Evolutionary conservation across 345 rosid genomes (phyloP).

Genomic region (Citrus australasica): DNA sequence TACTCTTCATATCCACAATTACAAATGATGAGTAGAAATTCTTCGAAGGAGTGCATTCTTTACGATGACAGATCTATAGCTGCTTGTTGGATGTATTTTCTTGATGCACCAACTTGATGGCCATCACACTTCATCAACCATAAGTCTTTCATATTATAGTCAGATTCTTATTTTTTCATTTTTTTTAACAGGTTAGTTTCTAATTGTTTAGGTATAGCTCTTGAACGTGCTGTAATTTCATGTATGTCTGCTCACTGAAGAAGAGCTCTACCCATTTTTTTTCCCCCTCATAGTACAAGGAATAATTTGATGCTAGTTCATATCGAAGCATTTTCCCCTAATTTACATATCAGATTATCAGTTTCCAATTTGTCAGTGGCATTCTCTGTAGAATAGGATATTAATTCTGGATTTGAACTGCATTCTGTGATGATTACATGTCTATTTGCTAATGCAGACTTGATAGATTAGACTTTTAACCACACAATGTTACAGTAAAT

Average conservation of each 20-base stretch:
- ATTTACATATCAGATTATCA: neutral
- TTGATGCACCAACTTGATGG: conserved; percentile 1
- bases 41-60: neutral
- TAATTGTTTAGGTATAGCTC: neutral
- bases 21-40: conserved; percentile 12
- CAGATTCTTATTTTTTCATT: neutral
- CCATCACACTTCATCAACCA: neutral
- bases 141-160: neutral
- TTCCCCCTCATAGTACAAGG: neutral
- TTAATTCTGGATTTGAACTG: neutral
- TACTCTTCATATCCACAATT: conserved; percentile 4
- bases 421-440: too few relatives aligned
- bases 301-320: neutral
- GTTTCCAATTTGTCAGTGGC: neutral
- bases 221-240: conserved; percentile 4
- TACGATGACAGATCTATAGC: neutral
- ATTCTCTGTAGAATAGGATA: neutral
- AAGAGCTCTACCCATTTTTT: neutral
- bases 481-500: too few relatives aligned
- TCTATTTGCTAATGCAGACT: too few relatives aligned
- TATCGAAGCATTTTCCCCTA: neutral
- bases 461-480: too few relatives aligned
- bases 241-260: neutral
- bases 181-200: neutral
- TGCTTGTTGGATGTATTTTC: conserved; percentile 20